Conservation (phyloP, 768 basidiomycete species). For the Pisolithus orientalis region DNA sequence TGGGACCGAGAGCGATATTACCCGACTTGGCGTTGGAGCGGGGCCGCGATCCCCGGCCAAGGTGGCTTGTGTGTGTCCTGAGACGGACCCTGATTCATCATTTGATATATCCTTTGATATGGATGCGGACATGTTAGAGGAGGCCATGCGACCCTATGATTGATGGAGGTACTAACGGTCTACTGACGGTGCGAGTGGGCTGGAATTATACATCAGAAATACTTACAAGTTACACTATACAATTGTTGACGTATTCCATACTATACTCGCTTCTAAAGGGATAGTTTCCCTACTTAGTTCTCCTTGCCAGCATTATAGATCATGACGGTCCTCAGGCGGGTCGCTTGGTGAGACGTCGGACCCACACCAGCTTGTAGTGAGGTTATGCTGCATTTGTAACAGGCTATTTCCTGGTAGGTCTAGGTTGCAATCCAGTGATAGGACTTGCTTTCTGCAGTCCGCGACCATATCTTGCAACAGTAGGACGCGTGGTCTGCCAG, state of each 20-base stretch:
- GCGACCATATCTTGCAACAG: too few relatives aligned
- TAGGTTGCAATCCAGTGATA: too few relatives aligned
- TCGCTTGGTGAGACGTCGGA: too few relatives aligned
- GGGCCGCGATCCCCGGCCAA: not conserved
- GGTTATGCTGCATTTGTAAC: too few relatives aligned
- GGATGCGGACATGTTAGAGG: slow-evolving; percentile 24
- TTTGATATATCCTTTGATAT: slow-evolving; percentile 27
- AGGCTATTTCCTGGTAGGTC: too few relatives aligned
- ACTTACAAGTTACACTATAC: not conserved
- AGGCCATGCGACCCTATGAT: slow-evolving; percentile 27
- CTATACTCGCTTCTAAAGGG: not conserved
- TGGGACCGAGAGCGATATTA: not conserved
- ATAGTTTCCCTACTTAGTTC: too few relatives aligned
- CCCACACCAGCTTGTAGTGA: too few relatives aligned
- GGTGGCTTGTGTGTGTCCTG: not conserved
- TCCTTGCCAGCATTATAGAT: too few relatives aligned
- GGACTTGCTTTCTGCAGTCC: too few relatives aligned
- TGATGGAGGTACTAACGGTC: slow-evolving; percentile 1
- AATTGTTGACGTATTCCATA: not conserved
- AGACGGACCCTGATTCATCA: slow-evolving; percentile 22
- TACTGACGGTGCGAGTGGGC: too few relatives aligned
- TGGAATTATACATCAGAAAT: not conserved
- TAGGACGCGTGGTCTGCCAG: too few relatives aligned
- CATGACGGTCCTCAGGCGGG: too few relatives aligned
- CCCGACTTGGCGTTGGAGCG: not conserved